Base-by-base conservation (phyloP, 1,284 basidiomycete species). In the Leccinum holopus region DNA sequence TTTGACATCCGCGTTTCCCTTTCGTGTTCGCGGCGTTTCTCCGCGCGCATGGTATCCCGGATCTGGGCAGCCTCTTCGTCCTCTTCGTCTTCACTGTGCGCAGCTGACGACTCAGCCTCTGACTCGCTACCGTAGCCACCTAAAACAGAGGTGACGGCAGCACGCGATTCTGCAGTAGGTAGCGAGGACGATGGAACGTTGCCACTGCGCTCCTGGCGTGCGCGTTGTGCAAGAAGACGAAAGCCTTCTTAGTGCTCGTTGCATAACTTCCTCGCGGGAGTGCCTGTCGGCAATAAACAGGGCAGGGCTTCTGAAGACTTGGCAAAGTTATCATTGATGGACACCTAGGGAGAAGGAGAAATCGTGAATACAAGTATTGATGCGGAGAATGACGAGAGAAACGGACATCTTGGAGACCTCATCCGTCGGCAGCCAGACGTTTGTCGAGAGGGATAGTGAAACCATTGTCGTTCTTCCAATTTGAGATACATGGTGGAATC, bases 401-500 rank as follows among this genome's bases (percentile, higher is more conserved):
- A 82, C 92, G 76, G 66, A 98, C 95, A 76, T 99, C 97, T 77
- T 99, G 97, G 52, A 99, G 82, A 60, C 97, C 96, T 69, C 97
- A 87, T 14, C 97, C 97, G 76, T 99, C 97, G 11, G 97, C 97
- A 21, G 97, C 97, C 56, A 99, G 82, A 70, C 97, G 94, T 80
- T 99, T 99, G 77, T 99, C 97, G 28, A 99, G 84, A 32, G 97
- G 96, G 69, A 99, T 98, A 5, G 97, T 99, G 79, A 97, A 99
- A 84, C 97, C 97, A 79, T 98, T 98, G 87, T 99, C 98, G 82
- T 99, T 99, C 83, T 99, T 99, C 97, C 97, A 99, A 79, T 99
- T 99, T 37, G 95, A 98, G 66, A 99, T 98, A 77, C 95, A 98
- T 16, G 97, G 97, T 3, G 97, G 97, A 61, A 99, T 98, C 95